phyloP scores from a whole-genome alignment of 441 rosid species.

The Arabidopsis hybrid region DNA sequence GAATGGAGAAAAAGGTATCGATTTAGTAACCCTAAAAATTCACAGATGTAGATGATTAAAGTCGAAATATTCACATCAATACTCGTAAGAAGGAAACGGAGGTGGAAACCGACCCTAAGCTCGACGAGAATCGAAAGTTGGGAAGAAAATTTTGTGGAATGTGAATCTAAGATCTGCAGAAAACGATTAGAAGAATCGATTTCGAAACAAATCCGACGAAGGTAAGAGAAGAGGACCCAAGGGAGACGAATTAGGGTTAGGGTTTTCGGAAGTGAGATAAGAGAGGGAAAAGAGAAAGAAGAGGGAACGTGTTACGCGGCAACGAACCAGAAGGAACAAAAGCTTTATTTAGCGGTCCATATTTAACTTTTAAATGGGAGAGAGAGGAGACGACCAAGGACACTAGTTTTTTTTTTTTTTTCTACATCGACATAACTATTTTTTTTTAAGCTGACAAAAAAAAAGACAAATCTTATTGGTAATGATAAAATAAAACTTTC shows the following conservation, averaged over 20 bases:
- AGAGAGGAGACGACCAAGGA: not conserved
- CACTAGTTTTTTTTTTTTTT: not conserved
- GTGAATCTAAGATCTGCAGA: constrained; percentile 45
- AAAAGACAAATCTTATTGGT: too few relatives aligned
- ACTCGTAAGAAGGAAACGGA: constrained; percentile 29
- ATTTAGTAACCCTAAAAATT: constrained; percentile 23
- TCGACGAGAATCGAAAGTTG: not conserved
- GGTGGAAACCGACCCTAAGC: constrained; percentile 8
- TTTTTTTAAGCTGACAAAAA: not conserved
- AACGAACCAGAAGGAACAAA: constrained; percentile 52
- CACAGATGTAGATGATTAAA: not conserved
- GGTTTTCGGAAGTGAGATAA: constrained; percentile 55
- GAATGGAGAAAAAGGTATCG: not conserved
- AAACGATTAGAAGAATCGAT: not conserved
- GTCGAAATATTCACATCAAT: not conserved
- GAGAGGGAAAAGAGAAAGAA: constrained; percentile 34
- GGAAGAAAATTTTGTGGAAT: constrained; percentile 30
- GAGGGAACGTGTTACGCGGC: constrained; percentile 77
- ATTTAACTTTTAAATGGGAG: constrained; percentile 49
- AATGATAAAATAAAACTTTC: too few relatives aligned
- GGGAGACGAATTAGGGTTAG: constrained; percentile 46
- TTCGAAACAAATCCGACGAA: not conserved
- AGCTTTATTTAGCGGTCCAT: constrained; percentile 69
- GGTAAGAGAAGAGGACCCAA: not conserved
- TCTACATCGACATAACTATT: too few relatives aligned